Evolutionary conservation across 2,329 filamentous ascomycete species (phyloP), one percentile per base, ranked within the genome.

Genomic region (Ceratocystis ficicola): DNA sequence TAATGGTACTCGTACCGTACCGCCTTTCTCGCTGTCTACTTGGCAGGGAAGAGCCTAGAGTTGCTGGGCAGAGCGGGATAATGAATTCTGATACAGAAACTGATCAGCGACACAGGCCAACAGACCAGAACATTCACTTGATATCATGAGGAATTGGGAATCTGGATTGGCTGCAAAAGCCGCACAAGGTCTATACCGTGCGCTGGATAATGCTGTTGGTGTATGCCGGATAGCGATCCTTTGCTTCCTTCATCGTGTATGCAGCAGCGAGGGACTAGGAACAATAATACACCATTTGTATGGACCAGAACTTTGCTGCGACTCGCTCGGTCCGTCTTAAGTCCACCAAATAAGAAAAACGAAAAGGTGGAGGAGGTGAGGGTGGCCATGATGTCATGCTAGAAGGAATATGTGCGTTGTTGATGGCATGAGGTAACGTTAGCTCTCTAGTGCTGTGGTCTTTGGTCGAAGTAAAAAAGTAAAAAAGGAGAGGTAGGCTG

Each of bases 241-340:
- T 28, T 57, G 52, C 28, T 25, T 15, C 52, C 52, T 59, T 5
- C 55, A 59, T 20, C 55, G 55, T 59, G 55, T 59, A 59, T 59
- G 55, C 55, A 59, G 28, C 28, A 59, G 28, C 28, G 20, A 32
- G 25, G 50, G 20, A 36, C 55, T 32, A 6, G 10, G 55, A 20
- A 20, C 25, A 20, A n/a, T 7, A 59, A 59, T 59, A 36, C 55
- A 59, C 3, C 55, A 20, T 30, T 59, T 17, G 25, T 8, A 36
- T n/a, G 10, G 36, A 1, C 36, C 36, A 41, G 36, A 41, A 41
- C 36, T 41, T 41, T 41, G 36, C 36, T 15, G 36, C 36, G 36
- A 41, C 36, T 41, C 36, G 36, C 36, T 41, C 36, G 36, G 36
- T 41, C 36, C 36, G 55, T 36, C 32, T 12, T 36, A 15, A n/a